phyloP scores from a whole-genome alignment of 768 basidiomycete genomes.

The Porphyrellus cyaneotinctus region DNA sequence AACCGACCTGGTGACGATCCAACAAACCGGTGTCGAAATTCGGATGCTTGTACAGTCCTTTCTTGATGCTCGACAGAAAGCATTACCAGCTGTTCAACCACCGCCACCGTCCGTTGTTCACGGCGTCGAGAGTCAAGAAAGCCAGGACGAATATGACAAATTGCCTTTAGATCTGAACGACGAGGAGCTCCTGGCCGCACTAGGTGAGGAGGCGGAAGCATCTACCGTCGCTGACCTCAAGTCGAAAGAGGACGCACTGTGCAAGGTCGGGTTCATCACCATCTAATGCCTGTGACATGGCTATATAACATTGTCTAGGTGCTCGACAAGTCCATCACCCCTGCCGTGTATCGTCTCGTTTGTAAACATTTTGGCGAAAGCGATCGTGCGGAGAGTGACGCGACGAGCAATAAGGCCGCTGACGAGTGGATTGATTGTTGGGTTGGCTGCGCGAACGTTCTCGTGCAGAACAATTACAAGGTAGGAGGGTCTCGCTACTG shows the following conservation, averaged over 20 bases:
- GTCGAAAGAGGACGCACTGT: constrained; percentile 45
- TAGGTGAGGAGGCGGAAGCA: constrained; percentile 36
- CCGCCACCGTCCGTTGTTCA: constrained; percentile 31
- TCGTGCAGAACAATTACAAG: constrained; percentile 48
- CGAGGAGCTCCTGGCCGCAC: constrained; percentile 52
- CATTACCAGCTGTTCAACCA: constrained; percentile 38
- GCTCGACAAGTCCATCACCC: constrained; percentile 45
- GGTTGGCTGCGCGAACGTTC: constrained; percentile 63
- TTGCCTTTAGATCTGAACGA: constrained; percentile 60
- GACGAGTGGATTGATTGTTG: constrained; percentile 67
- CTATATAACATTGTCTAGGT: constrained; percentile 33
- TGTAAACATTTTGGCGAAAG: constrained; percentile 44
- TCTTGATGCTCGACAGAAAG: constrained; percentile 50
- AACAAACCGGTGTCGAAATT: constrained; percentile 50
- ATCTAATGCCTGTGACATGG: neutral
- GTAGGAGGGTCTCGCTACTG: constrained; percentile 27
- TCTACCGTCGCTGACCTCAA: constrained; percentile 29
- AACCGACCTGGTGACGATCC: constrained; percentile 39
- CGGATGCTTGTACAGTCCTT: constrained; percentile 57
- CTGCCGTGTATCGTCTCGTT: constrained; percentile 53
- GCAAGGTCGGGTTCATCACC: constrained; percentile 38
- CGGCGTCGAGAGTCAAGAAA: constrained; percentile 53
- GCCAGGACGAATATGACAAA: constrained; percentile 70
- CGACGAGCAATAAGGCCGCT: constrained; percentile 34
- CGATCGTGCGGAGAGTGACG: constrained; percentile 14